Conservation (phyloP, 2,329 filamentous ascomycete genomes). For the Ascochyta viciae-villosae region DNA sequence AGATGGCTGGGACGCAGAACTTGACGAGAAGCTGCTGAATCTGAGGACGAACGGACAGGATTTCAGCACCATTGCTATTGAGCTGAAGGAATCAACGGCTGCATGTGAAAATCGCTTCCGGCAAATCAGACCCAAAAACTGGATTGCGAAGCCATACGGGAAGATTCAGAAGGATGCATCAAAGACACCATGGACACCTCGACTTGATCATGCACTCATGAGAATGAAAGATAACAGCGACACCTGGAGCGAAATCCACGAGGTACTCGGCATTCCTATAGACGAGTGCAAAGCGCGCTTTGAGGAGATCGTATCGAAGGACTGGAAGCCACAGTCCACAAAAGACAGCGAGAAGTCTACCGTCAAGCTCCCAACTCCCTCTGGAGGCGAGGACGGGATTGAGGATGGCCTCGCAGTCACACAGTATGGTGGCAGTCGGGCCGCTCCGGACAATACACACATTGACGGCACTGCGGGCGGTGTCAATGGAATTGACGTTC, state of each 20-base stretch:
- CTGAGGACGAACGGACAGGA: neutral
- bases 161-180: neutral
- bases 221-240: too few species aligned
- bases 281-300: too few species aligned
- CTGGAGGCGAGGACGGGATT: neutral
- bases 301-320: too few species aligned
- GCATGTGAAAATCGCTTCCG: constrained; percentile 1
- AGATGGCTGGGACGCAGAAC: neutral
- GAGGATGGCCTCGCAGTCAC: neutral
- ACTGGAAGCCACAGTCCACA: too few species aligned
- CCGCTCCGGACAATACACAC: too few species aligned
- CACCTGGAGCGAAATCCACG: too few species aligned
- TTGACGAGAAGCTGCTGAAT: neutral
- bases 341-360: too few species aligned
- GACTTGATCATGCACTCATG: too few species aligned
- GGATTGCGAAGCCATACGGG: neutral
- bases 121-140: constrained; percentile 1
- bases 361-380: too few species aligned
- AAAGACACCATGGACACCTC: neutral
- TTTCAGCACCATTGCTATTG: neutral
- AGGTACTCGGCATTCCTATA: too few species aligned
- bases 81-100: neutral
- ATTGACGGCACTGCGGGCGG: too few species aligned
- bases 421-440: neutral
- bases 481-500: too few species aligned